Conservation (phyloP, 306 rosid genomes). For the Pachyrhizus erosus region DNA sequence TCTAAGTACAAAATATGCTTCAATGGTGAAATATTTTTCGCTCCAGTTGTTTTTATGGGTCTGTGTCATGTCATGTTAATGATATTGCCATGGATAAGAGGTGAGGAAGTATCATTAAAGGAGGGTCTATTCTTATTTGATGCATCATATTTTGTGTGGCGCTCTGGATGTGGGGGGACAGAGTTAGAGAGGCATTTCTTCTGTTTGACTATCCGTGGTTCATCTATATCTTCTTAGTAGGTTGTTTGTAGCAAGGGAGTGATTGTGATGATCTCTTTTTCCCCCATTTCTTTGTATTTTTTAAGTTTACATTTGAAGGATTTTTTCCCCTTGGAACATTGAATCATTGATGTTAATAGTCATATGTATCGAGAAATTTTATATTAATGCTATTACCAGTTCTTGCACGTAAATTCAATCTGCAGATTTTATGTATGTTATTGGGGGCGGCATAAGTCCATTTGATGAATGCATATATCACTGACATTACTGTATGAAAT, state of each 20-base stretch:
- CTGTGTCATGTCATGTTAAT: conserved; percentile 63
- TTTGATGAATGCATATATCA: neutral
- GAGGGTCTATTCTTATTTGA: conserved; percentile 40
- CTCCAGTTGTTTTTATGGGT: conserved; percentile 72
- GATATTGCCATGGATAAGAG: conserved; percentile 52
- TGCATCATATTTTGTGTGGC: conserved; percentile 41
- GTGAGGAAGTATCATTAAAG: conserved; percentile 39
- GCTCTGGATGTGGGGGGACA: conserved; percentile 49
- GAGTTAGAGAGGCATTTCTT: conserved; percentile 38
- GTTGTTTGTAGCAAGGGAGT: conserved; percentile 68
- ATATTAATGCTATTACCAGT: conserved; percentile 52
- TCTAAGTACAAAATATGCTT: conserved; percentile 60
- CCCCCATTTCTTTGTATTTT: neutral
- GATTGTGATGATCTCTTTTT: conserved; percentile 54
- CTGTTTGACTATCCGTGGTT: conserved; percentile 45
- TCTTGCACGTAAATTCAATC: conserved; percentile 54
- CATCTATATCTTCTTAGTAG: conserved; percentile 58
- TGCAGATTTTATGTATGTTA: neutral
- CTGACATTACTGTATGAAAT: neutral
- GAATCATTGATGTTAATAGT: conserved; percentile 54
- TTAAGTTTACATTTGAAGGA: conserved; percentile 45
- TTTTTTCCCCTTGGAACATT: conserved; percentile 52
- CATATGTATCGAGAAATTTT: conserved; percentile 60
- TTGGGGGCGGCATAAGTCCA: neutral
- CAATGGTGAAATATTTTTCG: conserved; percentile 59